phyloP scores from a whole-genome alignment of 1,139 yeast genomes.

The Kluyveromyces marxianus region DNA sequence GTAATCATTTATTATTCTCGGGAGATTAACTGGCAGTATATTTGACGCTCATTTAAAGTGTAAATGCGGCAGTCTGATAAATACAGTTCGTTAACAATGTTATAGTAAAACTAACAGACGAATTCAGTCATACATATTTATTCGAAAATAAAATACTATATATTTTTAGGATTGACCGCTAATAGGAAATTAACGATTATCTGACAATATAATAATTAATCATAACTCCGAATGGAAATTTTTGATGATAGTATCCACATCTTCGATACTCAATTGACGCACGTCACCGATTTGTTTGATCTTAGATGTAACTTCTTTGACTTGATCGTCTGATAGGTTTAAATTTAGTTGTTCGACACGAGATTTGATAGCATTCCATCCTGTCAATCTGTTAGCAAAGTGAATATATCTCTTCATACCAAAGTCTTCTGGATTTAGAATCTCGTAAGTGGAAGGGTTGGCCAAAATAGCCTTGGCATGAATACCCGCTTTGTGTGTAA shows the following conservation, averaged over 20 bases:
- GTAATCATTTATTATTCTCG: too few species aligned
- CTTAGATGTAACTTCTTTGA: constrained; percentile 84
- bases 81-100: too few species aligned
- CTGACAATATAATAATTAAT: background rate
- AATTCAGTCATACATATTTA: too few species aligned
- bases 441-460: constrained; percentile 92
- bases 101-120: too few species aligned
- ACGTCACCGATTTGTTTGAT: constrained; percentile 89
- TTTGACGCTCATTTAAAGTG: too few species aligned
- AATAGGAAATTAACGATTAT: too few species aligned
- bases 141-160: too few species aligned
- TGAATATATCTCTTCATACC: constrained; percentile 90
- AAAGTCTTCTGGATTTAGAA: constrained; percentile 82
- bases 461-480: constrained; percentile 96
- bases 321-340: constrained; percentile 70
- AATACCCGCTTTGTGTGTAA: constrained; percentile 96
- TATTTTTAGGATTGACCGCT: too few species aligned
- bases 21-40: too few species aligned
- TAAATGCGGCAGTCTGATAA: too few species aligned
- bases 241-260: constrained; percentile 34
- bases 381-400: constrained; percentile 90
- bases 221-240: constrained; percentile 44
- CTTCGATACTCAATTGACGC: constrained; percentile 53
- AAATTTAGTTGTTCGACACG: constrained; percentile 59
- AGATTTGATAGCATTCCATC: constrained; percentile 79